These are phyloP conservation scores for Cryptomeria japonica DNA, from an alignment of 75 land plant genomes.

Conservation along the genomic window DNA sequence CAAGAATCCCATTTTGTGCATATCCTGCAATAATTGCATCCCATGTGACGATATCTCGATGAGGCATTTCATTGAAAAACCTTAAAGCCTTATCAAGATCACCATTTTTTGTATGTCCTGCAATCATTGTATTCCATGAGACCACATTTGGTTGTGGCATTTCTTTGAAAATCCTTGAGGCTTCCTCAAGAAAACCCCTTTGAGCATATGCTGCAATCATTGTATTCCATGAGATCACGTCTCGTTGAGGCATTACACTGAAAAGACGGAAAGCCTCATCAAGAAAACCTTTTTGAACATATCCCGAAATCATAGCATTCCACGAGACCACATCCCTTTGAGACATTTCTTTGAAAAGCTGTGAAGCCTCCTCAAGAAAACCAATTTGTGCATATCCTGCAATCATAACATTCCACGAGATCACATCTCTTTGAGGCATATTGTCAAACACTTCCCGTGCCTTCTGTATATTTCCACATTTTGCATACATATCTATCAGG, in stretches of 20 bases:
- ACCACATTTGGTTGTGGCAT: slow-evolving; percentile 12
- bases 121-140: slow-evolving; percentile 14
- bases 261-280: not conserved
- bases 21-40: slow-evolving; percentile 25
- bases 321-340: not conserved
- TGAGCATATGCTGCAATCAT: slow-evolving; percentile 8
- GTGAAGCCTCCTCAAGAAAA: not conserved
- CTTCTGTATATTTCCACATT: slow-evolving; percentile 44
- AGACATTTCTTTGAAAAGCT: slow-evolving; percentile 16
- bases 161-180: not conserved
- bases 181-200: not conserved
- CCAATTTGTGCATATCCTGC: slow-evolving; percentile 17
- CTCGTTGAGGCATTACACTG: not conserved
- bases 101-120: slow-evolving; percentile 25
- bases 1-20: slow-evolving; percentile 12
- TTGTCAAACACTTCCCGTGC: slow-evolving; percentile 18
- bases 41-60: slow-evolving; percentile 18
- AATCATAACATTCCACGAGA: slow-evolving; percentile 20
- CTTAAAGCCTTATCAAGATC: slow-evolving; percentile 7
- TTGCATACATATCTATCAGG: slow-evolving; percentile 59
- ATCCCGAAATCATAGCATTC: not conserved
- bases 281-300: not conserved
- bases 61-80: slow-evolving; percentile 19
- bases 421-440: not conserved
- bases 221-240: slow-evolving; percentile 7